Conservation (phyloP, 768 basidiomycete genomes). For the Cytidiella melzeri region DNA sequence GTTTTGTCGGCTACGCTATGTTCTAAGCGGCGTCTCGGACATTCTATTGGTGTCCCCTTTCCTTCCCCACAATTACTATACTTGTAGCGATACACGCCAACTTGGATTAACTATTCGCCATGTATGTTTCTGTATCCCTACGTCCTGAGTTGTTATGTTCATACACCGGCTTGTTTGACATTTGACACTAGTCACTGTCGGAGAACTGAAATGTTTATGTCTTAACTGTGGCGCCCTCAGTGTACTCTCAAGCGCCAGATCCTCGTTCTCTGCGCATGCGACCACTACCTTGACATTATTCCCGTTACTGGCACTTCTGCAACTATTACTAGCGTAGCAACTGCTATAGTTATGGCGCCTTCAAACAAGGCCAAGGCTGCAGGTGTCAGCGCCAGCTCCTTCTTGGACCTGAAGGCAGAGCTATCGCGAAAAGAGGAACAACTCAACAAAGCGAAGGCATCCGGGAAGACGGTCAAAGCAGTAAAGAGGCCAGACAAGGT, state of each 20-base stretch:
- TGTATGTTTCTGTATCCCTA: background rate
- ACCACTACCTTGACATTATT: too few relatives aligned
- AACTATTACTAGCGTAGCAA: too few relatives aligned
- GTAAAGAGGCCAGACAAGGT: constrained; percentile 71
- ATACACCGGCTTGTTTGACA: too few relatives aligned
- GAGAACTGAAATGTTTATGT: too few relatives aligned
- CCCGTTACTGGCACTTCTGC: too few relatives aligned
- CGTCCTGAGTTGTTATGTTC: too few relatives aligned
- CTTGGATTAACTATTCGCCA: background rate
- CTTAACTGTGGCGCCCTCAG: too few relatives aligned
- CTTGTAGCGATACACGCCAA: background rate
- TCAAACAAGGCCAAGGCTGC: constrained; percentile 58
- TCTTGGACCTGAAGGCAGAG: constrained; percentile 74
- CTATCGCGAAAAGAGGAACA: constrained; percentile 51
- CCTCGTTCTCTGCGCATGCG: too few relatives aligned
- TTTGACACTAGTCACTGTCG: too few relatives aligned
- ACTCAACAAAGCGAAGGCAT: constrained; percentile 56
- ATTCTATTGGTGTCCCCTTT: background rate
- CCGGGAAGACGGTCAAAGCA: constrained; percentile 55
- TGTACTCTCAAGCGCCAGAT: too few relatives aligned
- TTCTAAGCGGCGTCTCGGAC: constrained; percentile 32
- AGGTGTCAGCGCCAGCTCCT: constrained; percentile 67
- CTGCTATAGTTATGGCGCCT: constrained; percentile 33
- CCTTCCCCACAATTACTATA: background rate
- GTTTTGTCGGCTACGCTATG: constrained; percentile 44